Conservation (phyloP, 208 protist genomes). For the Leishmania aethiopica region DNA sequence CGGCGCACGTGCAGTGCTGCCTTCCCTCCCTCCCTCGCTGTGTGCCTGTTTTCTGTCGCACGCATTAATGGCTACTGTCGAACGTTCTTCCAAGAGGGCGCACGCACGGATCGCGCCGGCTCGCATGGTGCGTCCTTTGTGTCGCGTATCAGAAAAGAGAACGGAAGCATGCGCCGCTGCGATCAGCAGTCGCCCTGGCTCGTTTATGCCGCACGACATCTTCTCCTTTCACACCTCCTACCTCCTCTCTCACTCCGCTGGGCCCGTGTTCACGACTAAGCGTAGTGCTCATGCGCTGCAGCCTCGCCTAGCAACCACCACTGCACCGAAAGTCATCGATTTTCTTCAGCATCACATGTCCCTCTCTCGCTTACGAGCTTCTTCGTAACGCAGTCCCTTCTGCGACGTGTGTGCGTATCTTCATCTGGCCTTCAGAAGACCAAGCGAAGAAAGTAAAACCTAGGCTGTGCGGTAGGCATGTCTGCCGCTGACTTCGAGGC, state of each 20-base stretch:
- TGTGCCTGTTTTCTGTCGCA: background rate
- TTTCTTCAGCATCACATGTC: background rate
- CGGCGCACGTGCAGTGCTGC: background rate
- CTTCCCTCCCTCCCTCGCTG: background rate
- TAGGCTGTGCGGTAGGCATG: conserved; percentile 31
- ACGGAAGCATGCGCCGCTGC: background rate
- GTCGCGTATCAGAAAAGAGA: background rate
- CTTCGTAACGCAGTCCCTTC: background rate
- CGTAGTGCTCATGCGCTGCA: background rate
- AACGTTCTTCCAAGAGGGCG: background rate
- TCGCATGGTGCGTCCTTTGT: background rate
- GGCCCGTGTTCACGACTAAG: background rate
- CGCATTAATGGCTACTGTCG: background rate
- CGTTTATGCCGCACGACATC: background rate
- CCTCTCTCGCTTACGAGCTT: background rate
- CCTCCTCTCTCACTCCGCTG: background rate
- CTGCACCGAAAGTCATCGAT: background rate
- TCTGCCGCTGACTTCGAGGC: conserved; percentile 80
- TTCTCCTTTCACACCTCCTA: background rate
- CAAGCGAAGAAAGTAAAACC: background rate
- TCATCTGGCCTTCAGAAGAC: background rate
- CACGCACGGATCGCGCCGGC: background rate
- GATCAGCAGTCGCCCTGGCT: background rate
- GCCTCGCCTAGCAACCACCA: background rate
- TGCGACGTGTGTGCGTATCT: background rate